Evolutionary conservation across 306 rosid genomes (phyloP).

Genomic region (Oxytropis ochrocephala): DNA sequence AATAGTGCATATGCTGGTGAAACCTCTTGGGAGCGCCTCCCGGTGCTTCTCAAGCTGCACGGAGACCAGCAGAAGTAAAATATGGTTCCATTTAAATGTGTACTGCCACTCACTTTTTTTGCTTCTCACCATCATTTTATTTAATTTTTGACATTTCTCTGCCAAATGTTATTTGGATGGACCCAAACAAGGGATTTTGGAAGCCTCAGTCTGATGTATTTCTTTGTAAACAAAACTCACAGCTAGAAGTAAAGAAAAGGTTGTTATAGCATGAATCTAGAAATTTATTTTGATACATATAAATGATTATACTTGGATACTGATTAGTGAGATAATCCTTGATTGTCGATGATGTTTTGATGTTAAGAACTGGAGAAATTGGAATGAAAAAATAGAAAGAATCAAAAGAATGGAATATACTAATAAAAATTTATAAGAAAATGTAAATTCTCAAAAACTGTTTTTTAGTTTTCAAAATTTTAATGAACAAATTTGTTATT

Average conservation of each 20-base stretch:
- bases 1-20: constrained; percentile 47
- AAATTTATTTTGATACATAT: not conserved
- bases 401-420: no score
- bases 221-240: not conserved
- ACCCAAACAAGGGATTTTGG: not conserved
- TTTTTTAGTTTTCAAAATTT: no score
- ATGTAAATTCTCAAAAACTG: no score
- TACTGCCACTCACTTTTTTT: not conserved
- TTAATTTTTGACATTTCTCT: not conserved
- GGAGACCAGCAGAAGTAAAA: constrained; percentile 43
- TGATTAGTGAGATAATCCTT: not conserved
- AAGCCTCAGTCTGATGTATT: constrained; percentile 1
- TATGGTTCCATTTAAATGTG: constrained; percentile 70
- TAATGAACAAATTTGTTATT: no score
- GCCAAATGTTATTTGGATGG: constrained; percentile 1
- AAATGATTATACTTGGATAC: not conserved
- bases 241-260: constrained; percentile 5
- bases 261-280: not conserved
- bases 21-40: constrained; percentile 75
- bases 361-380: no score
- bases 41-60: constrained; percentile 46
- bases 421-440: no score
- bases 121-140: not conserved
- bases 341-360: not conserved
- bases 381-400: no score